phyloP scores from a whole-genome alignment of 495 filamentous ascomycete genomes.

The Penicillium soppii region DNA sequence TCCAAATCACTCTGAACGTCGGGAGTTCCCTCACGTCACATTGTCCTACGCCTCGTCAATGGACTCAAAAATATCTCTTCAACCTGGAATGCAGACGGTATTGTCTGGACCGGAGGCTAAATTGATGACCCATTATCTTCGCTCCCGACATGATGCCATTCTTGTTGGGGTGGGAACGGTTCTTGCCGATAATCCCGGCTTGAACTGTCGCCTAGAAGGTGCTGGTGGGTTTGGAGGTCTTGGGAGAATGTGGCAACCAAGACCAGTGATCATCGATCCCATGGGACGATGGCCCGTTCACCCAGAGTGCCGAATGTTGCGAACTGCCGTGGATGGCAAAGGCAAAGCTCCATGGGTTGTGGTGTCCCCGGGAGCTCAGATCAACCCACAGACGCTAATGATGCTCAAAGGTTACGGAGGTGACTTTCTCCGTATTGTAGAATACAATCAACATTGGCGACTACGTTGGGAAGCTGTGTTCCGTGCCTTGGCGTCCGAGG shows the following conservation, averaged over 20 bases:
- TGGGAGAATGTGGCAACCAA: constrained; percentile 62
- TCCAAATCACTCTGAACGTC: constrained; percentile 30
- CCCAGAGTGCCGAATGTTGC: constrained; percentile 59
- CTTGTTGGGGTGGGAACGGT: constrained; percentile 82
- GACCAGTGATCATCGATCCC: constrained; percentile 79
- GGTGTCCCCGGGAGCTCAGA: constrained; percentile 49
- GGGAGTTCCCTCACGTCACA: constrained; percentile 57
- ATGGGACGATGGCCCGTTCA: constrained; percentile 63
- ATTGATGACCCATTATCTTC: constrained; percentile 87
- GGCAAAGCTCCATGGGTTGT: constrained; percentile 75
- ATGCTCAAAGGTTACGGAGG: constrained; percentile 52
- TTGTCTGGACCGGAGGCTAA: constrained; percentile 82
- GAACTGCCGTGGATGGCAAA: constrained; percentile 60
- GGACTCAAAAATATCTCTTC: constrained; percentile 73
- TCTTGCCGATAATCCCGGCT: constrained; percentile 75
- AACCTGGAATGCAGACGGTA: constrained; percentile 70
- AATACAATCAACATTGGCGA: constrained; percentile 49
- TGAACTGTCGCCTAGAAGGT: constrained; percentile 73
- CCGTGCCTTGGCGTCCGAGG: constrained; percentile 52
- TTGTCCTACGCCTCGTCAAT: constrained; percentile 90
- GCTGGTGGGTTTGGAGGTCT: constrained; percentile 53
- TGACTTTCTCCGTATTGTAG: constrained; percentile 47
- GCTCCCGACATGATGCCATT: constrained; percentile 79
- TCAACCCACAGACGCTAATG: constrained; percentile 44
- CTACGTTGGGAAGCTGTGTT: constrained; percentile 65